Percentiles rank a stretch among this genome's conserved stretches.
Evolutionary conservation across 2,329 filamentous ascomycete species (phyloP).

Genomic region (Epichloe uncinata): DNA sequence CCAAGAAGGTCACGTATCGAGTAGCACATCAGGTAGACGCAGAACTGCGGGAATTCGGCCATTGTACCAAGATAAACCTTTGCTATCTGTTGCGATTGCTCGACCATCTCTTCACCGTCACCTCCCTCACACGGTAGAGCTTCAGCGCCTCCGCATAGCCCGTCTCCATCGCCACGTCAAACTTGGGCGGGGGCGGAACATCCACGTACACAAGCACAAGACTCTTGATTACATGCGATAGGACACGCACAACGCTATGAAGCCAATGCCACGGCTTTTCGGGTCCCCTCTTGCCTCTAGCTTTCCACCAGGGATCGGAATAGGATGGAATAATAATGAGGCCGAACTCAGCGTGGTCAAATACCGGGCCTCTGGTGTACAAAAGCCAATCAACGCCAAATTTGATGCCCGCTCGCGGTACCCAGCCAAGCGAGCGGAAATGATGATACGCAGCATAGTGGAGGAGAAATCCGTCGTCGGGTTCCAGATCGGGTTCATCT

Average conservation of each 20-base stretch:
- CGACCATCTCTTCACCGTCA: constrained; percentile 72
- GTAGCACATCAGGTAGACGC: no score
- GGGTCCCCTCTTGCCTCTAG: constrained; percentile 35
- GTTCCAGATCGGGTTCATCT: constrained; percentile 33
- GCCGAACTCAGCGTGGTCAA: constrained; percentile 89
- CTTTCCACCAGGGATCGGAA: constrained; percentile 57
- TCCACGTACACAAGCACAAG: constrained; percentile 86
- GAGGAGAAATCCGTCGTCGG: constrained; percentile 75
- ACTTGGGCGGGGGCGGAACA: constrained; percentile 54
- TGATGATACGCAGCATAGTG: constrained; percentile 91
- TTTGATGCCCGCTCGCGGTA: constrained; percentile 82
- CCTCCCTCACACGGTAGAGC: constrained; percentile 65
- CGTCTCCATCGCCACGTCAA: constrained; percentile 27
- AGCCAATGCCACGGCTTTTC: constrained; percentile 64
- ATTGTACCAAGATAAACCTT: no score
- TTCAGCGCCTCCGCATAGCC: constrained; percentile 52
- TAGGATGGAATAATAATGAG: constrained; percentile 77
- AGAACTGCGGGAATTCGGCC: no score
- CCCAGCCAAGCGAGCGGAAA: constrained; percentile 91
- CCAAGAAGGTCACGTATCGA: no score
- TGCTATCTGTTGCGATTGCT: constrained; percentile 54
- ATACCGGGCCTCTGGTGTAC: constrained; percentile 85
- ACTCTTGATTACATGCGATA: constrained; percentile 82
- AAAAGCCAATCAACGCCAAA: constrained; percentile 90
- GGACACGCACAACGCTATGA: constrained; percentile 78